Base-by-base conservation (phyloP, 805 yeast species). In the Metschnikowia proteae region DNA sequence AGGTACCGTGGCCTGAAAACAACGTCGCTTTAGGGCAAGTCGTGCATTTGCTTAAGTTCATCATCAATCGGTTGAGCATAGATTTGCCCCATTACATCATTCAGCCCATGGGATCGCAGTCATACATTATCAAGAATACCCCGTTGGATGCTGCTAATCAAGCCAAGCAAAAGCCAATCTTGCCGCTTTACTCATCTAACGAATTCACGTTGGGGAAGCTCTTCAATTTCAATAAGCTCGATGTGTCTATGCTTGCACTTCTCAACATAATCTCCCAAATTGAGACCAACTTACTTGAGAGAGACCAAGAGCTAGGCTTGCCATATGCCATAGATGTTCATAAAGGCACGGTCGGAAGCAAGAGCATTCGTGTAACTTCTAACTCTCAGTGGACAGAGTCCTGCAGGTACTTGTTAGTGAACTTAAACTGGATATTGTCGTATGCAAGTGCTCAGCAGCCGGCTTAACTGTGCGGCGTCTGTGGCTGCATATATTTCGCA, bases 1-100 rank as follows among this genome's bases (percentile, higher is more conserved):
- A 75, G 51, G 87, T 91, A 0, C 85, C 95, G 1, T 89, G 96
- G 96, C 81, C 88, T 47, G 98, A 91, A 58, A 84, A 89, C 38
- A 91, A 90, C 61, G 94, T 95, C 1, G 97, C 96, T 0, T 67
- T 91, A 58, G 98, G 98, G 0, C 96, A 91, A 56, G 69, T 91
- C 2, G 78, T 88, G 2, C 67, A 89, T 9, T 65, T 92, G 17
- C 62, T 91, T 29, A 75, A 84, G 0, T 87, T 92, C 1, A 74
- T 90, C 3, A 66, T 79, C 1, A 70, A 79, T 9, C 73, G 83
- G 38, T 70, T 89, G 29, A 73, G 79, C 6, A 63, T 88, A 26
- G 73, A 74, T 30, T 61, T 88, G 6, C 68, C 70, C 0, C 80
- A 80, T 3, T 91, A 86, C 63, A 78, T 78, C 51, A 65, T 91